Evolutionary conservation across 352 stramenopile species (phyloP), one percentile per base, ranked within the genome.

Genomic region (Chloridella minuta): DNA sequence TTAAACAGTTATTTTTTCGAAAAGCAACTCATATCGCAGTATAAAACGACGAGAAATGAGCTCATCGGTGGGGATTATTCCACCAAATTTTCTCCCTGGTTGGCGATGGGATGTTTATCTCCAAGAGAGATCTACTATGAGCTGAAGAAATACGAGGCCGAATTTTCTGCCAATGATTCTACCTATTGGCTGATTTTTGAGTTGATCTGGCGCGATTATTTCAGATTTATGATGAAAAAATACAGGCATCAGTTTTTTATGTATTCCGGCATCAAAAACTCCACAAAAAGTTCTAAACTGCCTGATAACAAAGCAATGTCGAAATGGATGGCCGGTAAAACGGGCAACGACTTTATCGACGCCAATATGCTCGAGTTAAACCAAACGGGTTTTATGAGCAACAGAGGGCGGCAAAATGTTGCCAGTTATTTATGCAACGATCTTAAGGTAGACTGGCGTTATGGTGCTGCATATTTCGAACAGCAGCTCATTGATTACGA

Each of bases 181-280:
- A 95, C 92, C 0, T 96, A 96, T 86, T 96, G 92, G 91, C 86
- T 94, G n/a, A 88, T 91, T 0, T 94, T 94, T 86, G 91, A 95
- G 87, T 88, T 93, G 10, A 83, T 91, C 18, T 94, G 91, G 90
- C 86, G 93, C 27, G 92, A 95, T 87, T 96, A 92, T 87, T 94
- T 94, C 86, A 90, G 92, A 80, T 95, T 22, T 0, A 4, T 83
- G n/a, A 4, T 2, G 51, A 1, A 25, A 83, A 24, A 22, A 4
- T 10, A 10, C 40, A 66, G 40, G 40, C 40, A 66, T 66, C 40
- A 10, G n/a, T 66, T 66, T 66, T 66, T 10, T 66, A n/a, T 66
- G 40, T n/a, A n/a, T n/a, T n/a, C n/a, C n/a, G n/a, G n/a, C n/a
- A n/a, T n/a, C n/a, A n/a, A n/a, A n/a, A n/a, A n/a, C n/a, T n/a